Percentiles rank a stretch among this genome's conserved stretches.
Evolutionary conservation across 768 basidiomycete genomes (phyloP).

Genomic region (Megacollybia marginata): DNA sequence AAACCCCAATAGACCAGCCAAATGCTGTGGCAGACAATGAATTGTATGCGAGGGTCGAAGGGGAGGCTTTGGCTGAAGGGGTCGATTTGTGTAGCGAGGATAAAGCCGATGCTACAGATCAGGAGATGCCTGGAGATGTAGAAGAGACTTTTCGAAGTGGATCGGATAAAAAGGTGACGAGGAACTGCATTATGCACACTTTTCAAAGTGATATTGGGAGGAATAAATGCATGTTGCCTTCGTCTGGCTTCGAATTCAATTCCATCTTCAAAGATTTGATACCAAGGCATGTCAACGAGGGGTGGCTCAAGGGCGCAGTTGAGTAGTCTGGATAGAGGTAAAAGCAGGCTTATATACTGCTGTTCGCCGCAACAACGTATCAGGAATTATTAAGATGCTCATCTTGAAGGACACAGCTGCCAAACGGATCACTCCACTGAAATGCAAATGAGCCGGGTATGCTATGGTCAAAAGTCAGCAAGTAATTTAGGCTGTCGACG

Average conservation of each 20-base stretch:
- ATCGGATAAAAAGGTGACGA: conserved; percentile 42
- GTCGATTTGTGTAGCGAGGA: conserved; percentile 30
- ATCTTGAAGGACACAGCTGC: too few species aligned
- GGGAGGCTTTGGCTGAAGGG: neutral
- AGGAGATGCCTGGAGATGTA: conserved; percentile 36
- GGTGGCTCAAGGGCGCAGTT: too few species aligned
- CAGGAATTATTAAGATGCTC: too few species aligned
- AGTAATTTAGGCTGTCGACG: too few species aligned
- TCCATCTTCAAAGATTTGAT: conserved; percentile 35
- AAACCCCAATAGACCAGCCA: conserved; percentile 45
- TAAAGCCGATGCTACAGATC: conserved; percentile 30
- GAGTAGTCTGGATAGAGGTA: too few species aligned
- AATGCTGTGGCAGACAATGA: conserved; percentile 17
- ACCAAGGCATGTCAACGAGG: conserved; percentile 26
- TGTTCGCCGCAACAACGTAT: too few species aligned
- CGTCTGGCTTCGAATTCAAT: conserved; percentile 41
- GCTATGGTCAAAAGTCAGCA: too few species aligned
- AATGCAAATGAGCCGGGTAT: too few species aligned
- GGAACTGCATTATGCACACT: conserved; percentile 50
- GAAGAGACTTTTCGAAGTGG: conserved; percentile 26
- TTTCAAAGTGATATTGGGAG: conserved; percentile 39
- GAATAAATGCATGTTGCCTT: conserved; percentile 29
- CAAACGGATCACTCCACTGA: too few species aligned
- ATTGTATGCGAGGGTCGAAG: conserved; percentile 2
- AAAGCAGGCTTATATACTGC: too few species aligned